Conservation (phyloP, 805 yeast genomes). For the Clavispora santaluciae region DNA sequence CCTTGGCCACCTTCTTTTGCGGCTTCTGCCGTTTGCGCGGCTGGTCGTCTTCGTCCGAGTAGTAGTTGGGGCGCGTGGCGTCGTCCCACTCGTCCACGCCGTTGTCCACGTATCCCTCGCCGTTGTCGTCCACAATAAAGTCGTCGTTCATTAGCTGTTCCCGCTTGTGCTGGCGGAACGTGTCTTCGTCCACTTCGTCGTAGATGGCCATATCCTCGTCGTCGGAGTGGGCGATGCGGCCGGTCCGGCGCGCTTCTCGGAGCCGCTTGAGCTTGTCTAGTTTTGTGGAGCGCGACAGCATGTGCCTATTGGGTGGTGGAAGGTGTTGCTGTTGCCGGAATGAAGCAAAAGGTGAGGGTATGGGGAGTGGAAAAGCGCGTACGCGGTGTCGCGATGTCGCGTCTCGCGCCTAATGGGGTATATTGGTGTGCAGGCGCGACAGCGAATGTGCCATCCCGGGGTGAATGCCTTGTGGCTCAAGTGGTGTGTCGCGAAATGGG, state of each 20-base stretch:
- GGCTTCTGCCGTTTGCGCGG: conserved; percentile 18
- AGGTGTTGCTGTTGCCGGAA: neutral
- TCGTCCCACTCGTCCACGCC: conserved; percentile 90
- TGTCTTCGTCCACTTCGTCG: conserved; percentile 82
- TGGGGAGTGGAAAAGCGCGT: neutral
- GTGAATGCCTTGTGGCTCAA: too few relatives aligned
- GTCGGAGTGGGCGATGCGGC: conserved; percentile 37
- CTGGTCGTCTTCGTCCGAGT: conserved; percentile 52
- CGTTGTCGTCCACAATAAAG: conserved; percentile 91
- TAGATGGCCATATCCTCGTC: conserved; percentile 59
- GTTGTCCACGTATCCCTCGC: conserved; percentile 89
- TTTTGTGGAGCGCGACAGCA: conserved; percentile 33
- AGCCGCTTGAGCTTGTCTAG: conserved; percentile 55
- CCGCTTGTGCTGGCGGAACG: conserved; percentile 71
- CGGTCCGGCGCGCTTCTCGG: conserved; percentile 60
- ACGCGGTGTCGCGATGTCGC: conserved; percentile 1
- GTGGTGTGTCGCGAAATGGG: too few relatives aligned
- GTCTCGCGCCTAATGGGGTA: too few relatives aligned
- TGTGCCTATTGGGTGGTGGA: conserved; percentile 1
- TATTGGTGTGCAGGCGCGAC: too few relatives aligned
- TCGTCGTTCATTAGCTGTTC: conserved; percentile 82
- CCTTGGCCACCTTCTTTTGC: conserved; percentile 24
- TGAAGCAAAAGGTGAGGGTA: neutral
- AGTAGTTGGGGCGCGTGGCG: conserved; percentile 43
- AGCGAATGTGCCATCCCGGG: too few relatives aligned